Base-by-base conservation (phyloP, 1,284 basidiomycete species). In the Cutaneotrichosporon curvatum region DNA sequence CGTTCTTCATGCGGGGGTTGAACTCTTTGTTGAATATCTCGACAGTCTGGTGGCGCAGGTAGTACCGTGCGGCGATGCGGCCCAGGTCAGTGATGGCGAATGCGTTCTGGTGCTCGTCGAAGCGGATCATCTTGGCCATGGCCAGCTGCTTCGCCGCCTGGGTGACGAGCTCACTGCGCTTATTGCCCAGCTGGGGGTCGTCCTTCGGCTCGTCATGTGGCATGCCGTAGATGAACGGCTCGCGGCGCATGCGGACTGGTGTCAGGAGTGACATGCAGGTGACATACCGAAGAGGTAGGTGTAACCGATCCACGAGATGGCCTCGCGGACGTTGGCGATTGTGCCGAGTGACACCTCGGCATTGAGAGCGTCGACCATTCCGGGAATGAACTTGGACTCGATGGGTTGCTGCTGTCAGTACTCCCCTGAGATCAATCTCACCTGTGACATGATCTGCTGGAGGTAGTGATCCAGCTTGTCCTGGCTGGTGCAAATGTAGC, bases 261-360 rank as follows among this genome's bases (percentile, higher is more conserved):
- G 25, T 28, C 25, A 28, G 25, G n/a, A n/a, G n/a, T 12, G 25
- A 7, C 12, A 28, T 28, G 25, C 25, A 28, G 25, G 25, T 28
- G 25, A 28, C 25, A 7, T 12, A 28, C 25, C 32, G 63, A 89
- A 92, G 20, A 98, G 79, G 68, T 97, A 99, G 0, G 95, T 98
- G 66, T 96, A 99, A 11, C 92, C 87, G 36, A 99, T 77, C 96
- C 95, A 99, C 50, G 84, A 83, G 7, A 96, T 82, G 14, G 84
- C 95, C 65, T 99, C 95, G 45, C 78, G 74, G 19, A 86, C 78
- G 55, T 82, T 95, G 3, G 87, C 79, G 11, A 99, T 95, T 0
- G 95, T 97, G 2, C 95, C 95, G 0, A 99, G 78, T 2, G 92
- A 79, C 43, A 98, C 86, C 65, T 99, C 95, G 7, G 92, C 95